phyloP scores from a whole-genome alignment of 2,329 filamentous ascomycete species.

The Exophiala aquamarina region DNA sequence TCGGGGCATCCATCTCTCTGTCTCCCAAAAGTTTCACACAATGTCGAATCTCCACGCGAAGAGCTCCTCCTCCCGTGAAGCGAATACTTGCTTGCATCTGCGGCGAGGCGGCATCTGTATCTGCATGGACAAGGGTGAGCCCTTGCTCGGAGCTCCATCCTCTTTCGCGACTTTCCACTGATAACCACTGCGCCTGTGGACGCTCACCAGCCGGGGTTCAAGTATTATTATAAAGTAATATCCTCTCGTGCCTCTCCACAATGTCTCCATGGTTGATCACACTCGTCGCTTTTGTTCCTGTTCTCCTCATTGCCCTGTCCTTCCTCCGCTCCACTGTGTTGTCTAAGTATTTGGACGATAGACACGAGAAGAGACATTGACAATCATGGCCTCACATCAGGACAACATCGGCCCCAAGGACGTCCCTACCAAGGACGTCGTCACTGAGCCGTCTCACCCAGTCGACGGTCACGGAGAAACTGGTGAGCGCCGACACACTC shows the following conservation, averaged over 20 bases:
- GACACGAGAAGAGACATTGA: constrained; percentile 15
- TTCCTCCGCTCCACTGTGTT: constrained; percentile 27
- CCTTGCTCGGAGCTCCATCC: background rate
- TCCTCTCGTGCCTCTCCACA: constrained; percentile 8
- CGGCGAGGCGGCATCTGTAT: no score
- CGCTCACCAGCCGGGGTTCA: background rate
- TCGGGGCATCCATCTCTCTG: background rate
- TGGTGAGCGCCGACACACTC: constrained; percentile 12
- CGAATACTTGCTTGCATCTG: background rate
- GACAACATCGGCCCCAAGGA: constrained; percentile 11
- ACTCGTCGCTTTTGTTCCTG: constrained; percentile 21
- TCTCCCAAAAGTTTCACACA: background rate
- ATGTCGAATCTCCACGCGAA: constrained; percentile 2
- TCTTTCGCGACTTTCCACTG: background rate
- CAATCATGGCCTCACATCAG: constrained; percentile 14
- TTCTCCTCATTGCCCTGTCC: constrained; percentile 23
- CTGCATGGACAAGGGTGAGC: background rate
- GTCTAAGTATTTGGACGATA: constrained; percentile 28
- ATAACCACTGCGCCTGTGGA: background rate
- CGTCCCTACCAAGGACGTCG: background rate
- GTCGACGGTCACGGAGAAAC: constrained; percentile 10
- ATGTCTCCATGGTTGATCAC: constrained; percentile 26
- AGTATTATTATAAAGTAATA: constrained; percentile 10
- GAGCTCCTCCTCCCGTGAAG: background rate
- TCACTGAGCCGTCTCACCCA: background rate